A percentile compares a stretch with the other conserved stretches of the same genome.
Conservation (phyloP, 2,329 filamentous ascomycete genomes). For the Kalaharituber pfeilii region DNA sequence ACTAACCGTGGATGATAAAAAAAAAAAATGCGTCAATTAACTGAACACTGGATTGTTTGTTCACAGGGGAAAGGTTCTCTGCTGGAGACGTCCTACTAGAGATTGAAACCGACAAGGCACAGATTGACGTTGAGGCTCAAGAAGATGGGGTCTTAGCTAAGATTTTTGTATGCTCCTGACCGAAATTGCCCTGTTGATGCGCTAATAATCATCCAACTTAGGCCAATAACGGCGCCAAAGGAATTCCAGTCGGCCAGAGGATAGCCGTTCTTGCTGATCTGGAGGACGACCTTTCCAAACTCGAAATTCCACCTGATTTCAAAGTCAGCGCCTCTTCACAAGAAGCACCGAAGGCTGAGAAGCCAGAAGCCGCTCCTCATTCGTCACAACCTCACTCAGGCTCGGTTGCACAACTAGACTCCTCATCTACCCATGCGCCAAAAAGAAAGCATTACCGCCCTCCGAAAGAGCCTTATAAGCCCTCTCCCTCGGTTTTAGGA, state of each 20-base stretch:
- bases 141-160: slow-evolving; percentile 76
- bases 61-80: slow-evolving; percentile 52
- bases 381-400: background rate
- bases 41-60: too few species aligned
- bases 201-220: background rate
- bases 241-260: slow-evolving; percentile 56
- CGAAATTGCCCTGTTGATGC: background rate
- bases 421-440: slow-evolving; percentile 7
- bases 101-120: slow-evolving; percentile 87
- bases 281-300: slow-evolving; percentile 56
- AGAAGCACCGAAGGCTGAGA: slow-evolving; percentile 6
- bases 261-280: slow-evolving; percentile 71
- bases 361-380: background rate
- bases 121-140: slow-evolving; percentile 88
- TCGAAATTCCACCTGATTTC: slow-evolving; percentile 60
- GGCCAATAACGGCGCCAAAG: slow-evolving; percentile 50
- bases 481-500: slow-evolving; percentile 31
- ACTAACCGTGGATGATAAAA: too few species aligned
- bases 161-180: slow-evolving; percentile 39
- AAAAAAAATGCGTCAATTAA: too few species aligned
- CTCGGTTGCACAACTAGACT: background rate
- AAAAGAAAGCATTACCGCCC: slow-evolving; percentile 7
- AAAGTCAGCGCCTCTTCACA: slow-evolving; percentile 21
- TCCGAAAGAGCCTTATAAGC: slow-evolving; percentile 6
- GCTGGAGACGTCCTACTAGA: slow-evolving; percentile 77